A percentile compares a stretch with the other conserved stretches of the same genome.
Conservation (phyloP, 2,329 filamentous ascomycete species). For the Pseudocercospora crystallina region DNA sequence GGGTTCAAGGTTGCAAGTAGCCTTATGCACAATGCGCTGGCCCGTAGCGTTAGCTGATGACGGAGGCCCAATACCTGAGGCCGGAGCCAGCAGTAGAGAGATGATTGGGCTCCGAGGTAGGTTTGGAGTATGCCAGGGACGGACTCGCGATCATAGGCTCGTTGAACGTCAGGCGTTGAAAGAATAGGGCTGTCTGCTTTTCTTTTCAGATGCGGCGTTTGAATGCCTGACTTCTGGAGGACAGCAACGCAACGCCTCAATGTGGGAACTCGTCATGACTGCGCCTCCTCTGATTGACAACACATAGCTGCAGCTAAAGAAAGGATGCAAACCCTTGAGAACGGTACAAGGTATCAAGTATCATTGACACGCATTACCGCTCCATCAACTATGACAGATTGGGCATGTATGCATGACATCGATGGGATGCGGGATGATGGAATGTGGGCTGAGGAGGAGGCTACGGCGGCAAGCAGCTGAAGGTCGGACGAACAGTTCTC, state of each 20-base stretch:
- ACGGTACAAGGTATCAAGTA: slow-evolving; percentile 6
- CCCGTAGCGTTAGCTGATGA: slow-evolving; percentile 21
- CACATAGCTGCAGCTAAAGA: slow-evolving; percentile 18
- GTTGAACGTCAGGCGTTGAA: slow-evolving; percentile 19
- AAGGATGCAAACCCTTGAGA: slow-evolving; percentile 9
- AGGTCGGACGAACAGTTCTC: too few relatives aligned
- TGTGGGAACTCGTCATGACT: slow-evolving; percentile 6
- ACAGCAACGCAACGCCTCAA: not conserved
- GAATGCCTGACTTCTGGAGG: not conserved
- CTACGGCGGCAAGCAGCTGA: not conserved
- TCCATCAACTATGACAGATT: not conserved
- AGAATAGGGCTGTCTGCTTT: not conserved
- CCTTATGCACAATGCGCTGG: slow-evolving; percentile 27
- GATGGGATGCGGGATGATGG: slow-evolving; percentile 12
- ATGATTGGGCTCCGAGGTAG: slow-evolving; percentile 23
- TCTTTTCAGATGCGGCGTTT: not conserved
- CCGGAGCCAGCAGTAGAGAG: slow-evolving; percentile 8
- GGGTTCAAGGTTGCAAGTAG: slow-evolving; percentile 15
- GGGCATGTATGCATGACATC: slow-evolving; percentile 16
- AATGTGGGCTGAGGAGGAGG: not conserved
- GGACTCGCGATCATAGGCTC: slow-evolving; percentile 20
- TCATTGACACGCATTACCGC: not conserved
- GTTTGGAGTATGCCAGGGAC: slow-evolving; percentile 21
- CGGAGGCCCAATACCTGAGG: slow-evolving; percentile 21
- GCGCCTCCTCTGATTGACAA: slow-evolving; percentile 13